phyloP scores from a whole-genome alignment of 2,329 filamentous ascomycete genomes.

The Polytolypa hystricis region DNA sequence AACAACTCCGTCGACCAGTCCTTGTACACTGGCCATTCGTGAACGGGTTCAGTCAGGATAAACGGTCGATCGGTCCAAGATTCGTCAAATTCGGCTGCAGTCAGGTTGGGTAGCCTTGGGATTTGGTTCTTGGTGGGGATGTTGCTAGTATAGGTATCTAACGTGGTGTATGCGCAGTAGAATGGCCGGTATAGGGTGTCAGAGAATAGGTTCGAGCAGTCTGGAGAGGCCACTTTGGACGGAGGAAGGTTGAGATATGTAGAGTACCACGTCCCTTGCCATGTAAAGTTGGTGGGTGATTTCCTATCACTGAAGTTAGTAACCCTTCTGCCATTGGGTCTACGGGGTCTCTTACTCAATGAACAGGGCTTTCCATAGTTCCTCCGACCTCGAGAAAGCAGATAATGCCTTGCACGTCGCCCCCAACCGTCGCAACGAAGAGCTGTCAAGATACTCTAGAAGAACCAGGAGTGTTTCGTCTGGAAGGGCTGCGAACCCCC shows the following conservation, averaged over 20 bases:
- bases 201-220: constrained; percentile 73
- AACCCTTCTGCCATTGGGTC: neutral
- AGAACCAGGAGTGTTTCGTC: constrained; percentile 71
- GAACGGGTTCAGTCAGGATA: constrained; percentile 71
- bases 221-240: constrained; percentile 45
- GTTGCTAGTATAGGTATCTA: constrained; percentile 54
- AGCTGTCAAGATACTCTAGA: constrained; percentile 61
- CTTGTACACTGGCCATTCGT: constrained; percentile 65
- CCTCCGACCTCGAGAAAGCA: constrained; percentile 72
- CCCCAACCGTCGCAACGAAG: constrained; percentile 54
- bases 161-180: constrained; percentile 66
- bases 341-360: constrained; percentile 57
- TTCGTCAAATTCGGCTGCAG: constrained; percentile 60
- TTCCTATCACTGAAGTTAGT: constrained; percentile 9
- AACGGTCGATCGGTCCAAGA: constrained; percentile 75
- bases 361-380: constrained; percentile 80
- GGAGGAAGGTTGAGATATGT: constrained; percentile 56
- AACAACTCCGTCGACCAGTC: constrained; percentile 64
- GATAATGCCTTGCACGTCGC: constrained; percentile 75
- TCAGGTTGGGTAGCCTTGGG: constrained; percentile 54
- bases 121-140: constrained; percentile 71
- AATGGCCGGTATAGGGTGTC: constrained; percentile 86
- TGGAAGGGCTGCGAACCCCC: constrained; percentile 56
- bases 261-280: constrained; percentile 76
- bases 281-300: constrained; percentile 38